Evolutionary conservation across 176 grass and related monocot genomes (phyloP).

Genomic region (Hordeum vulgare): DNA sequence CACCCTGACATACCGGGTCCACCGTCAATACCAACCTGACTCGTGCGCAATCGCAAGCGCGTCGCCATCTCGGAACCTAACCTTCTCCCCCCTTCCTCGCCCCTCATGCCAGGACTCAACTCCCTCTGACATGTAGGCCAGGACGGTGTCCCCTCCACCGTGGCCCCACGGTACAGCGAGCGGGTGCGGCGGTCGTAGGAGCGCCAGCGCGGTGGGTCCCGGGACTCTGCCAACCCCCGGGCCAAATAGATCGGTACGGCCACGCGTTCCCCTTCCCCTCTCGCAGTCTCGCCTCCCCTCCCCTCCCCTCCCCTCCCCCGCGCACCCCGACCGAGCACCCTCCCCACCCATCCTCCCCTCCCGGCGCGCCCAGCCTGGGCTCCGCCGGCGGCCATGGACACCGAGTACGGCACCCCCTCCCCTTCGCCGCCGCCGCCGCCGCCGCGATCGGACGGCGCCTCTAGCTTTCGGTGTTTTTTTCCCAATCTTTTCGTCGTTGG

Average conservation of each 20-base stretch:
- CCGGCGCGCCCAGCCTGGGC: neutral
- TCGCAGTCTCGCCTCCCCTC: neutral
- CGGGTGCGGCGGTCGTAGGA: no score
- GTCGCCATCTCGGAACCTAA: neutral
- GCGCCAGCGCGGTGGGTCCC: neutral
- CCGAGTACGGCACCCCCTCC: neutral
- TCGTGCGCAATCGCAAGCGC: neutral
- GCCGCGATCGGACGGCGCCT: neutral
- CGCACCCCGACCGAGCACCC: neutral
- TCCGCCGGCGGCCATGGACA: constrained; percentile 21
- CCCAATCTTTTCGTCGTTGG: neutral
- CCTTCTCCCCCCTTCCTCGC: no score
- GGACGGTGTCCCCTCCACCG: accelerated
- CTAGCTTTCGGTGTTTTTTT: neutral
- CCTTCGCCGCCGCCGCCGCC: neutral
- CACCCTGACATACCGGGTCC: neutral
- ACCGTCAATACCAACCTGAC: neutral
- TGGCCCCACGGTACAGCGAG: neutral
- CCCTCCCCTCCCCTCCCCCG: neutral
- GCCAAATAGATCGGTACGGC: neutral
- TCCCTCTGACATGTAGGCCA: neutral
- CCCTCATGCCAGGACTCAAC: neutral
- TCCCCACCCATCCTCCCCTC: neutral
- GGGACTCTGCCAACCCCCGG: neutral
- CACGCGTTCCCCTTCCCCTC: neutral